A percentile compares a stretch with the other conserved stretches of the same genome.
Evolutionary conservation across 2,329 filamentous ascomycete genomes (phyloP).

Genomic region (Coleophoma crateriformis): DNA sequence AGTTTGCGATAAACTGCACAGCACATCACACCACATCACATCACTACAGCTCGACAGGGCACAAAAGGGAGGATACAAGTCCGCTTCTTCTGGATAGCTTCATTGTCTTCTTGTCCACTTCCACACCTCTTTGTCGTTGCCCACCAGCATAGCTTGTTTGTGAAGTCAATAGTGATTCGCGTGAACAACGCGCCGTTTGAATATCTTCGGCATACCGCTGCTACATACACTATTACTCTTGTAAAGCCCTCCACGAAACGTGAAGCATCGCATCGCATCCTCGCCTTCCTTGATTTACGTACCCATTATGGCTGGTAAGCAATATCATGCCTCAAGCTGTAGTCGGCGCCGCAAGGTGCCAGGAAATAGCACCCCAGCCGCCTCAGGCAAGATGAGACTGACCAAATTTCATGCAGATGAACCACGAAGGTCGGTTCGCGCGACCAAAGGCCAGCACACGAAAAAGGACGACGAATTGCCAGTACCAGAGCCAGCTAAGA

Average conservation of each 20-base stretch:
- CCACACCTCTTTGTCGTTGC: constrained; percentile 1
- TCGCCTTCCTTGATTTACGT: constrained; percentile 6
- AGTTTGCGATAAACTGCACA: too few species aligned
- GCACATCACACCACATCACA: background rate
- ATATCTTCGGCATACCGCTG: constrained; percentile 8
- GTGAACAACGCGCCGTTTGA: constrained; percentile 26
- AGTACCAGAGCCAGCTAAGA: constrained; percentile 40
- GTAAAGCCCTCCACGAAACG: constrained; percentile 19
- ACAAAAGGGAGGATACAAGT: too few species aligned
- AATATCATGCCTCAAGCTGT: constrained; percentile 13
- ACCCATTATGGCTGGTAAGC: constrained; percentile 55
- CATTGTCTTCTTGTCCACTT: constrained; percentile 8
- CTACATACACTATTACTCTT: constrained; percentile 8
- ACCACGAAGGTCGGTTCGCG: constrained; percentile 87
- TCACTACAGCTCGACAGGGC: too few species aligned
- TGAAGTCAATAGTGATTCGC: constrained; percentile 23
- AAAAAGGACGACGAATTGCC: constrained; percentile 71
- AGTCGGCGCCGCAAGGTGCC: background rate
- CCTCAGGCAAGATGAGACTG: constrained; percentile 13
- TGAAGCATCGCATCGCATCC: constrained; percentile 14
- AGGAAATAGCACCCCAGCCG: background rate
- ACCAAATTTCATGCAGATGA: constrained; percentile 48
- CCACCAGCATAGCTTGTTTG: constrained; percentile 22
- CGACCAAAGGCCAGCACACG: constrained; percentile 92
- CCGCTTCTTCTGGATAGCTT: constrained; percentile 14